These are phyloP conservation scores for Stylosanthes scabra DNA, from an alignment of 331 rosid genomes.

Conservation along the genomic window DNA sequence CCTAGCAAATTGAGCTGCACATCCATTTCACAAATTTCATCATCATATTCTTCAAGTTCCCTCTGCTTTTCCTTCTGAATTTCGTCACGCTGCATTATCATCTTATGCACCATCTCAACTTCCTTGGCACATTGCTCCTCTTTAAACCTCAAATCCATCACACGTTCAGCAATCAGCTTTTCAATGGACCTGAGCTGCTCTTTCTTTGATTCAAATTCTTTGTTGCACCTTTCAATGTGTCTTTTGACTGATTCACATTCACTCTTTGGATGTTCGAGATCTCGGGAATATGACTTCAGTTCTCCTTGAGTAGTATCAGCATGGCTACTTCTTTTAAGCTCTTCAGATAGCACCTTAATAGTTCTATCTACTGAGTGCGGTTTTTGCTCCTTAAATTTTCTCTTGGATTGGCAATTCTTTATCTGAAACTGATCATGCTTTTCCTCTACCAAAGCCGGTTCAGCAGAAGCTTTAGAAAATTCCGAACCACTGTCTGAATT, in stretches of 20 bases:
- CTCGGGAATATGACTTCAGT: not conserved
- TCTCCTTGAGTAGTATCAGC: not conserved
- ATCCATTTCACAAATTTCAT: conserved; percentile 11
- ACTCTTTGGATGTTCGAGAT: not conserved
- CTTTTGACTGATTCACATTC: not conserved
- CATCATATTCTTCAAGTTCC: conserved; percentile 16
- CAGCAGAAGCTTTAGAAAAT: too few species aligned
- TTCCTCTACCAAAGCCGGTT: too few species aligned
- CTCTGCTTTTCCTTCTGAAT: not conserved
- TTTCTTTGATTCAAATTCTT: not conserved
- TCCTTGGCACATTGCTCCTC: not conserved
- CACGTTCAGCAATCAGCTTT: not conserved
- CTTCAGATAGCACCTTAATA: conserved; percentile 11
- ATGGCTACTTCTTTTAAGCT: conserved; percentile 15
- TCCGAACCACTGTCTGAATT: too few species aligned
- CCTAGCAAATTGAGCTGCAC: not conserved
- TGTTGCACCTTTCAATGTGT: not conserved
- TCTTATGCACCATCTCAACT: not conserved
- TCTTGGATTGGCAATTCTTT: not conserved
- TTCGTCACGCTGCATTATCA: not conserved
- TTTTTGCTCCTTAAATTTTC: not conserved
- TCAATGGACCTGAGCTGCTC: not conserved
- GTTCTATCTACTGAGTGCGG: not conserved
- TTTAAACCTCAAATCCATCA: not conserved
- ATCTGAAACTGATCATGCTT: too few species aligned